Evolutionary conservation across 1,284 basidiomycete species (phyloP).

Genomic region (Sanghuangporus baumii): DNA sequence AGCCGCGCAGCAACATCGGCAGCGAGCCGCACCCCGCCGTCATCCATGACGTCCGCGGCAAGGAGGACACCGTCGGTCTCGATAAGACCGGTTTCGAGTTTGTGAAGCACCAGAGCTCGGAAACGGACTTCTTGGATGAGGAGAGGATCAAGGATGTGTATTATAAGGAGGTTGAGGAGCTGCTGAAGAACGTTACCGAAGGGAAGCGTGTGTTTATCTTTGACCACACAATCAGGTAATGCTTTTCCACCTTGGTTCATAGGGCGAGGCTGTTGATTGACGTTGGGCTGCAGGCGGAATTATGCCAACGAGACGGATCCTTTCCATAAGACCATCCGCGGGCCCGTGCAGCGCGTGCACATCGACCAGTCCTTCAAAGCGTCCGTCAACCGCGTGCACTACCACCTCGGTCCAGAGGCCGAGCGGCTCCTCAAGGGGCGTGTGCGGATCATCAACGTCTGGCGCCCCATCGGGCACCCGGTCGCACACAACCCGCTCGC

Average conservation of each 20-base stretch:
- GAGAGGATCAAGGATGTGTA: conserved; percentile 22
- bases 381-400: conserved; percentile 44
- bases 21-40: conserved; percentile 22
- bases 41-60: conserved; percentile 23
- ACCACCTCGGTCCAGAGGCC: conserved; percentile 44
- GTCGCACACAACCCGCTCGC: conserved; percentile 45
- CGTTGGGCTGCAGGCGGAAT: not conserved
- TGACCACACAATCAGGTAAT: conserved; percentile 20
- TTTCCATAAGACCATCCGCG: not conserved
- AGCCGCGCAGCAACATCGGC: conserved; percentile 22
- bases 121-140: conserved; percentile 25
- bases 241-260: conserved; percentile 4
- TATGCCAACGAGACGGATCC: not conserved
- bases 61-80: conserved; percentile 18
- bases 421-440: conserved; percentile 43
- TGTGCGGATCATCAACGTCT: conserved; percentile 51
- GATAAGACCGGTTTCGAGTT: conserved; percentile 21
- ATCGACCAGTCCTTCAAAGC: conserved; percentile 54
- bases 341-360: conserved; percentile 32
- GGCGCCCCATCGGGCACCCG: conserved; percentile 43
- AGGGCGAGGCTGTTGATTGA: not conserved
- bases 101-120: conserved; percentile 12
- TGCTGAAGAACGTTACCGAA: conserved; percentile 26
- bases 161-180: conserved; percentile 24
- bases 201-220: conserved; percentile 27